Percentiles rank a stretch among this genome's conserved stretches.
Evolutionary conservation across 225 moss, liverwort and hornwort genomes (phyloP).

Genomic region (Neckera pumila): DNA sequence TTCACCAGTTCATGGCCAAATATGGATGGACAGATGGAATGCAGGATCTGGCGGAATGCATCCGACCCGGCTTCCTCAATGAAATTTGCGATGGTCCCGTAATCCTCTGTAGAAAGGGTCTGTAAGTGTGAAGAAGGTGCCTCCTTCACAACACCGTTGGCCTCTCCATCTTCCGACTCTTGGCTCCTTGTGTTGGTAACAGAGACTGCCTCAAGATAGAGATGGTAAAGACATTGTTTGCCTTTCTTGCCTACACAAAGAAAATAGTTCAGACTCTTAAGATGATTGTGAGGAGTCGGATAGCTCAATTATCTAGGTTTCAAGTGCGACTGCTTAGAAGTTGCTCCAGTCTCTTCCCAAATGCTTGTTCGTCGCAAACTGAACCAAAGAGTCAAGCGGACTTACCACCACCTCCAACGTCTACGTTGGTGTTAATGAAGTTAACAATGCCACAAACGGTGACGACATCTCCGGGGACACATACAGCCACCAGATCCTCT

Average conservation of each 20-base stretch:
- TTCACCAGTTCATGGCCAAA: conserved; percentile 98
- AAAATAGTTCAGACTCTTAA: not conserved
- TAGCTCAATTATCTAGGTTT: not conserved
- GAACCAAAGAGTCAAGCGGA: not conserved
- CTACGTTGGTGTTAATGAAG: conserved; percentile 67
- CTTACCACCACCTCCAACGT: conserved; percentile 70
- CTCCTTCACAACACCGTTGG: conserved; percentile 14
- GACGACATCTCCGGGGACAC: conserved; percentile 87
- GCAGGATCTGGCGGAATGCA: conserved; percentile 73
- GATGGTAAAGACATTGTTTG: conserved; percentile 73
- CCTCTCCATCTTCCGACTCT: conserved; percentile 43
- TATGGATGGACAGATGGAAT: conserved; percentile 95
- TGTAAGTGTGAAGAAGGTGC: conserved; percentile 35
- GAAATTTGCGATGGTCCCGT: conserved; percentile 66
- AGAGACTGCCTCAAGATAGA: conserved; percentile 85
- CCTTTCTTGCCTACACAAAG: conserved; percentile 67
- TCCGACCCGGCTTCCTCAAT: conserved; percentile 62
- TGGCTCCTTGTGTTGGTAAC: conserved; percentile 70
- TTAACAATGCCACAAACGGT: conserved; percentile 91
- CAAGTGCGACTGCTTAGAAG: not conserved
- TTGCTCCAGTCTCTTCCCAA: not conserved
- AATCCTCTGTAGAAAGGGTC: conserved; percentile 53
- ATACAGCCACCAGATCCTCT: conserved; percentile 83
- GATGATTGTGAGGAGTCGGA: not conserved
- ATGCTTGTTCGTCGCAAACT: not conserved